Evolutionary conservation across 495 filamentous ascomycete genomes (phyloP).

Genomic region (Podospora australis): DNA sequence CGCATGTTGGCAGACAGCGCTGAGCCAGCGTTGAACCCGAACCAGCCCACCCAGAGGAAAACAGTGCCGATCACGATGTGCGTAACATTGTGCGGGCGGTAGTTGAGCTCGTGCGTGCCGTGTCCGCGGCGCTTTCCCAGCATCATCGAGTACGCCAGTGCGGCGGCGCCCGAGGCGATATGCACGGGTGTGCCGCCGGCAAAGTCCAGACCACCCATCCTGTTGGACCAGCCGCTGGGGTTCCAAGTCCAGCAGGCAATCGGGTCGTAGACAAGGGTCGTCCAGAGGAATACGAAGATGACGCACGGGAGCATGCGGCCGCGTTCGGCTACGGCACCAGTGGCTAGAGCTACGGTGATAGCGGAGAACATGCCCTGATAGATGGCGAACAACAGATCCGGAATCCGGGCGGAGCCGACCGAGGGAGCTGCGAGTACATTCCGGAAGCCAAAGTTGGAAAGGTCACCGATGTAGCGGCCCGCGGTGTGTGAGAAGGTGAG

Average conservation of each 20-base stretch:
- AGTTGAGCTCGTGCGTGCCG: constrained; percentile 86
- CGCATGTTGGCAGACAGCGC: constrained; percentile 82
- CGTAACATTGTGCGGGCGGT: constrained; percentile 93
- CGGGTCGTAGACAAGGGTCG: constrained; percentile 89
- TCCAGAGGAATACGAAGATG: constrained; percentile 95
- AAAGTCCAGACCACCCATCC: constrained; percentile 83
- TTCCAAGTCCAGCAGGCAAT: constrained; percentile 99
- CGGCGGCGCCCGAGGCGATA: constrained; percentile 80
- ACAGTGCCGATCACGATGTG: constrained; percentile 94
- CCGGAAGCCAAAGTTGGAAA: constrained; percentile 78
- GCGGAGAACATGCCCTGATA: constrained; percentile 96
- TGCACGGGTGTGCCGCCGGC: constrained; percentile 94
- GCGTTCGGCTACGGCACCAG: constrained; percentile 85
- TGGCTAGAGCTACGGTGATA: constrained; percentile 87
- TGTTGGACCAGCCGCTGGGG: constrained; percentile 68
- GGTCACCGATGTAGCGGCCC: constrained; percentile 72
- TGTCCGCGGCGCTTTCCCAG: constrained; percentile 81
- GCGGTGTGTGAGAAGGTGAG: constrained; percentile 85
- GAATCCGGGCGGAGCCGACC: constrained; percentile 67
- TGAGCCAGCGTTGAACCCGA: constrained; percentile 93
- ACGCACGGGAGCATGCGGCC: constrained; percentile 91
- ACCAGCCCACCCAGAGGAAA: constrained; percentile 98
- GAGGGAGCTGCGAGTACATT: constrained; percentile 71
- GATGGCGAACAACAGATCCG: constrained; percentile 85
- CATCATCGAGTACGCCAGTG: constrained; percentile 82